Evolutionary conservation across 768 basidiomycete genomes (phyloP).

Genomic region (Lenzites betulinus): DNA sequence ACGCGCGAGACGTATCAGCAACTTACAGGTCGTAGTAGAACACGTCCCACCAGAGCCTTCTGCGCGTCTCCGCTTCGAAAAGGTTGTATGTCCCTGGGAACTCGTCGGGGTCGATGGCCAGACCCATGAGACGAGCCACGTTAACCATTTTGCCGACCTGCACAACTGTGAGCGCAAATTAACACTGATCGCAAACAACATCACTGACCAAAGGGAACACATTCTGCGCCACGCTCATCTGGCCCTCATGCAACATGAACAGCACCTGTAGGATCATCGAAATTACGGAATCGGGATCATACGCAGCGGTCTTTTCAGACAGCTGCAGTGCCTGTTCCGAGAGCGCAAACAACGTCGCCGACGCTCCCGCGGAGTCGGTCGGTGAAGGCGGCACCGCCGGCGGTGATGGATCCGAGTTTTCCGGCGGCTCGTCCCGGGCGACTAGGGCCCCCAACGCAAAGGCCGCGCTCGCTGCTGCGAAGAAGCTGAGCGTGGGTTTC

Average conservation of each 20-base stretch:
- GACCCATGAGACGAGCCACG: constrained; percentile 62
- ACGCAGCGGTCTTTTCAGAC: constrained; percentile 44
- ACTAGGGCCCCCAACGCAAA: constrained; percentile 60
- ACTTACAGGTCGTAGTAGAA: constrained; percentile 77
- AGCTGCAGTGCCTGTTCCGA: constrained; percentile 50
- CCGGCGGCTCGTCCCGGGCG: constrained; percentile 18
- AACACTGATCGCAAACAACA: background rate
- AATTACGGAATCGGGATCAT: constrained; percentile 59
- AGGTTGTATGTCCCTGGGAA: constrained; percentile 47
- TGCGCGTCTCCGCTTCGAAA: constrained; percentile 53
- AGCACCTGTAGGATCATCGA: constrained; percentile 60
- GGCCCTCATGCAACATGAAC: constrained; percentile 55
- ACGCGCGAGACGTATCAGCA: background rate
- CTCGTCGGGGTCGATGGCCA: constrained; percentile 60
- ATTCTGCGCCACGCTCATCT: constrained; percentile 41
- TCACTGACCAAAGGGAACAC: constrained; percentile 46
- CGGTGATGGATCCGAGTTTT: constrained; percentile 25
- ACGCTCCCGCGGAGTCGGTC: constrained; percentile 16
- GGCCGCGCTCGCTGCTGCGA: constrained; percentile 57
- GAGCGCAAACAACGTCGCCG: constrained; percentile 46
- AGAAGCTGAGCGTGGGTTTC: constrained; percentile 51
- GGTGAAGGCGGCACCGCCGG: constrained; percentile 14
- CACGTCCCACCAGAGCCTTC: constrained; percentile 78
- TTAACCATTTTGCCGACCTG: constrained; percentile 74
- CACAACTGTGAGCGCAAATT: background rate